A percentile compares a stretch with the other conserved stretches of the same genome.
These are phyloP conservation scores for Lophiostoma macrostomum DNA, from an alignment of 495 filamentous ascomycete species.

Conservation along the genomic window DNA sequence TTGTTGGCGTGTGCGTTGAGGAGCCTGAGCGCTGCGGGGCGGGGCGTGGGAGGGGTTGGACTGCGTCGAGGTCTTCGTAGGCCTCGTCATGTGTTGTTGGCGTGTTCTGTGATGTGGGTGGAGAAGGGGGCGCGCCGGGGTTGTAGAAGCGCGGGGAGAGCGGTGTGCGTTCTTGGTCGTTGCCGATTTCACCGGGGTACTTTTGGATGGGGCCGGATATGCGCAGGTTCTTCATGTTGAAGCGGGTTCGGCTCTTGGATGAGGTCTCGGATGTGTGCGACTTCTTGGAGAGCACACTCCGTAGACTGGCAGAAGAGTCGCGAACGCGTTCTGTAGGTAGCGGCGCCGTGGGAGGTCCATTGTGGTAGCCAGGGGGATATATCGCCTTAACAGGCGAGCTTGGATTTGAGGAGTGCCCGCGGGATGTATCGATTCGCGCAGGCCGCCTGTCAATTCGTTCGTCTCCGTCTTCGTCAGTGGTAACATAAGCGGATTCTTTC, in stretches of 20 bases:
- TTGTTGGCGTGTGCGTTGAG: conserved; percentile 10
- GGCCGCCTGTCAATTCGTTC: conserved; percentile 7
- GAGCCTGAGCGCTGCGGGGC: conserved; percentile 34
- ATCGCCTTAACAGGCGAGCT: conserved; percentile 39
- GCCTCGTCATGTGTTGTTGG: conserved; percentile 32
- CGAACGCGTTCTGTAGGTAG: conserved; percentile 15
- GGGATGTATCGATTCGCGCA: conserved; percentile 20
- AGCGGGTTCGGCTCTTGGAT: conserved; percentile 42
- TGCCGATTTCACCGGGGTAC: conserved; percentile 47
- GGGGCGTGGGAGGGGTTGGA: conserved; percentile 35
- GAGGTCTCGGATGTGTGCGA: conserved; percentile 39
- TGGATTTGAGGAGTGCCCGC: conserved; percentile 16
- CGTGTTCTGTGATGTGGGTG: conserved; percentile 35
- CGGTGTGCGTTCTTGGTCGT: conserved; percentile 53
- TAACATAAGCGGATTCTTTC: conserved; percentile 20
- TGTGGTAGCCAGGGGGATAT: conserved; percentile 40
- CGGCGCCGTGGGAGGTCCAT: conserved; percentile 23
- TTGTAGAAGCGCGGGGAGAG: conserved; percentile 58
- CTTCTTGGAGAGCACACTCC: conserved; percentile 32
- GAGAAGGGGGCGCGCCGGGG: conserved; percentile 54
- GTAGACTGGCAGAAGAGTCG: conserved; percentile 23
- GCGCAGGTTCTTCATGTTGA: conserved; percentile 51
- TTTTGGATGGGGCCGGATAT: conserved; percentile 57
- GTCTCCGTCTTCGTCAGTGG: conserved; percentile 9
- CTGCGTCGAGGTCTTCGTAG: conserved; percentile 38